Base-by-base conservation (phyloP, 225 moss, liverwort and hornwort species). In the Physcomitrellopsis africana region DNA sequence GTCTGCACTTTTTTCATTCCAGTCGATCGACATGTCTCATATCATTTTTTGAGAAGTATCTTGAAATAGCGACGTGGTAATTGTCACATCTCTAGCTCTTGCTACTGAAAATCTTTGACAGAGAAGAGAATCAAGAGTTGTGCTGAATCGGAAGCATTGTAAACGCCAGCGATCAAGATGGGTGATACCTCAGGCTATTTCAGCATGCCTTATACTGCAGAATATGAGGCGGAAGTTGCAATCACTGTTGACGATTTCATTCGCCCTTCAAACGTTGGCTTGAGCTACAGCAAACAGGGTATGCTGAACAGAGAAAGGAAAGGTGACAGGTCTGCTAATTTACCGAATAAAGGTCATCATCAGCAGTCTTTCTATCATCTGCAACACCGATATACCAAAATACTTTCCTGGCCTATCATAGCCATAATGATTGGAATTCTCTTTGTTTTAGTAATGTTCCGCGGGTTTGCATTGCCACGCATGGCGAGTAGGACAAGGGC, bases 341-440 rank as follows among this genome's bases (percentile, higher is more conserved):
- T 49, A 18, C 46, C 8, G 37, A 65, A 80, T 19, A 76, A 9
- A 67, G 8, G 43, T 69, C 65, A 59, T 13, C 64, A 52, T 13
- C 76, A 82, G 10, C 76, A 82, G 10, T 23, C 78, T 32, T 78
- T 78, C 37, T 69, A 65, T 66, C 82, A 81, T 69, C 51, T 77
- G 32, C 81, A 65, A 16, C 83, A 80, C 17, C 68, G 83, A 27
- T 83, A 80, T 23, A 68, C 80, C 8, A 80, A 73, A 59, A 64
- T 41, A 41, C 45, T 83, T 64, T 80, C 83, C 16, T 80, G 73
- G 64, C 80, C 80, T 16, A 60, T 43, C 19, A 16, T 76, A 37
- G 68, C 80, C 69, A 24, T 80, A 45, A 43, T 72, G 64, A 64
- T 68, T 27, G 83, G 80, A 59, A 11, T 77, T 44, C 23, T 76